Percentiles rank a stretch among this genome's conserved stretches.
Conservation (phyloP, 2,329 filamentous ascomycete species). For the Aotearoamyces nothofagi region DNA sequence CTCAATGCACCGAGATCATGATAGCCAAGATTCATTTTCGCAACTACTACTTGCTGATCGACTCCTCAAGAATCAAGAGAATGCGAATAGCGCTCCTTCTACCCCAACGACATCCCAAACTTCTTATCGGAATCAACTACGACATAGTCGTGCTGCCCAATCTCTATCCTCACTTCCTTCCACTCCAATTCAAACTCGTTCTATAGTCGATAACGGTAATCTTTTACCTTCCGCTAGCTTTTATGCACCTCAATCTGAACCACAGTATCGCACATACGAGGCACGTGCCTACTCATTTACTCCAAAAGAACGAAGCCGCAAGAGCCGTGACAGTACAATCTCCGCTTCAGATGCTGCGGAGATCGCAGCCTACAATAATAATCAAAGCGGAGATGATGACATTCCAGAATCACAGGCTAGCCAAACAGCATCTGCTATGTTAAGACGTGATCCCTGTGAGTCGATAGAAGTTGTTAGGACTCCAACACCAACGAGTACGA, state of each 20-base stretch:
- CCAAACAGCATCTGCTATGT: slow-evolving; percentile 60
- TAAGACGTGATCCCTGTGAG: slow-evolving; percentile 38
- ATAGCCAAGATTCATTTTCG: slow-evolving; percentile 53
- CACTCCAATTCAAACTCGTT: slow-evolving; percentile 47
- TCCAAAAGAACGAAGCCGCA: slow-evolving; percentile 43
- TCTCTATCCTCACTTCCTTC: slow-evolving; percentile 74
- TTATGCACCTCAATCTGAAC: slow-evolving; percentile 44
- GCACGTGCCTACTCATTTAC: slow-evolving; percentile 17
- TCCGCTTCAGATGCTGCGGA: slow-evolving; percentile 47
- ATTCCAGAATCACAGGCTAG: slow-evolving; percentile 63
- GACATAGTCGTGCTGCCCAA: slow-evolving; percentile 62
- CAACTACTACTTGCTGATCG: slow-evolving; percentile 61
- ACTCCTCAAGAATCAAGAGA: slow-evolving; percentile 65
- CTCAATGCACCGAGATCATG: slow-evolving; percentile 26
- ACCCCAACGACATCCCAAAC: slow-evolving; percentile 33
- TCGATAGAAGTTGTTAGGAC: slow-evolving; percentile 20
- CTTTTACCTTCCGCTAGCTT: slow-evolving; percentile 49
- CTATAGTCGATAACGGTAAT: slow-evolving; percentile 25
- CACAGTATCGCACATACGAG: slow-evolving; percentile 25
- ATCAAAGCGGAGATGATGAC: slow-evolving; percentile 35
- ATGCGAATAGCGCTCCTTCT: slow-evolving; percentile 51
- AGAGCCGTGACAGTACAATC: slow-evolving; percentile 75
- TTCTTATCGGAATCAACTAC: slow-evolving; percentile 29
- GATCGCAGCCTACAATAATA: slow-evolving; percentile 25
- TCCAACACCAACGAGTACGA: slow-evolving; percentile 22